These are phyloP conservation scores for Cyberlindnera meyerae DNA, from an alignment of 805 yeast species.

Conservation along the genomic window DNA sequence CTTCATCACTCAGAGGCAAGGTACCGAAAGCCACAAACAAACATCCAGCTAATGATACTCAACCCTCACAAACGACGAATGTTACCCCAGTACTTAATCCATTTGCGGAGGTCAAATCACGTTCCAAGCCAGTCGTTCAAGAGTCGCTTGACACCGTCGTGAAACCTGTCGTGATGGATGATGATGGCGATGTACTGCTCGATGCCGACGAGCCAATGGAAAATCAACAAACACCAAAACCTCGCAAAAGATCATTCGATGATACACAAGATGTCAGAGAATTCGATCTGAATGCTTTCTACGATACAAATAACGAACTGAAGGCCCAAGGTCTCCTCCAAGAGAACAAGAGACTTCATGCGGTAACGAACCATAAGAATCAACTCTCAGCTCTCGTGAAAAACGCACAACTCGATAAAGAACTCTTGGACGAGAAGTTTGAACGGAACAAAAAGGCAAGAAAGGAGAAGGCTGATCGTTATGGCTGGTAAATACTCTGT, in stretches of 20 bases:
- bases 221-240: not conserved
- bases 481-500: constrained; percentile 19
- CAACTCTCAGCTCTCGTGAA: constrained; percentile 25
- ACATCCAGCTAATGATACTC: too few species aligned
- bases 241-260: constrained; percentile 7
- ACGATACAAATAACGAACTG: constrained; percentile 20
- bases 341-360: constrained; percentile 21
- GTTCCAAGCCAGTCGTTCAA: not conserved
- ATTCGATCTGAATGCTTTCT: constrained; percentile 20
- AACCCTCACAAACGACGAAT: too few species aligned
- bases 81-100: too few species aligned
- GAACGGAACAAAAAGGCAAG: constrained; percentile 21
- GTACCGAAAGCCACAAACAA: too few species aligned
- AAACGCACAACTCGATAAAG: constrained; percentile 24
- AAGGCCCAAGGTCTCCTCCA: constrained; percentile 19
- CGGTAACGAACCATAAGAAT: constrained; percentile 21
- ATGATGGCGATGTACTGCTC: constrained; percentile 3
- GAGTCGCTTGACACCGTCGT: constrained; percentile 2
- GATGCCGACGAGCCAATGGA: too few species aligned
- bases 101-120: constrained; percentile 3
- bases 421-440: constrained; percentile 20
- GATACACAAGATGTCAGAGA: constrained; percentile 14
- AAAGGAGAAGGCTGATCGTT: constrained; percentile 20
- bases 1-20: constrained; percentile 19
- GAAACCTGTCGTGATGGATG: not conserved